Evolutionary conservation across 2,329 filamentous ascomycete genomes (phyloP).

Genomic region (Talaromyces sp.): DNA sequence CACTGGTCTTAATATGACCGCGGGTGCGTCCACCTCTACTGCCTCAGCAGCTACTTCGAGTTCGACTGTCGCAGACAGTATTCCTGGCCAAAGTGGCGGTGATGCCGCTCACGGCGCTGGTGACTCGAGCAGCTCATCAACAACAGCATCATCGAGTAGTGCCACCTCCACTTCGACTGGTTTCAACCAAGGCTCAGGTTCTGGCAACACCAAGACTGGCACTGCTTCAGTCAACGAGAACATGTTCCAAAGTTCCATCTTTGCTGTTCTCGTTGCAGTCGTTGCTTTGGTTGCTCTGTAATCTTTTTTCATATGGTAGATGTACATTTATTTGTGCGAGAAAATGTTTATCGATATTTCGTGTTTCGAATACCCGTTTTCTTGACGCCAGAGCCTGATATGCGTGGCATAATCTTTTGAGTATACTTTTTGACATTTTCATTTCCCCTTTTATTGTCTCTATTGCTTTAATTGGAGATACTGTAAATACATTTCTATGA

Average conservation of each 20-base stretch:
- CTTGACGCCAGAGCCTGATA: not conserved
- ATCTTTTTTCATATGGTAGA: not conserved
- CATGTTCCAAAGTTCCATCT: slow-evolving; percentile 41
- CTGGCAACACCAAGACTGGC: slow-evolving; percentile 21
- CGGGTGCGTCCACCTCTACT: slow-evolving; percentile 29
- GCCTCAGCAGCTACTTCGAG: slow-evolving; percentile 9
- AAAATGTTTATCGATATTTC: slow-evolving; percentile 5
- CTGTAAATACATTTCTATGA: slow-evolving; percentile 6
- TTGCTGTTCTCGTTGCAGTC: slow-evolving; percentile 47
- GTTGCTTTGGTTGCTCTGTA: slow-evolving; percentile 44
- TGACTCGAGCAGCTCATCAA: slow-evolving; percentile 1
- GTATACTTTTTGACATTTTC: not conserved
- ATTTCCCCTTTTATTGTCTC: not conserved
- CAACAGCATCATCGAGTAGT: not conserved
- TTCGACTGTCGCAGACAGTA: slow-evolving; percentile 23
- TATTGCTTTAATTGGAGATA: not conserved
- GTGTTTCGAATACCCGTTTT: slow-evolving; percentile 7
- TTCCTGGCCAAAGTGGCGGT: slow-evolving; percentile 35
- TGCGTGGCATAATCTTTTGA: slow-evolving; percentile 9
- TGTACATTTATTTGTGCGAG: slow-evolving; percentile 1
- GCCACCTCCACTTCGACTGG: slow-evolving; percentile 21
- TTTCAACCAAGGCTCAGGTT: slow-evolving; percentile 32
- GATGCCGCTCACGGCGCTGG: slow-evolving; percentile 21
- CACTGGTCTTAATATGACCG: slow-evolving; percentile 72
- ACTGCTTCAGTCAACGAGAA: slow-evolving; percentile 38